Percentiles rank a stretch among this genome's conserved stretches.
These are phyloP conservation scores for Syncephalastrum monosporum DNA, from an alignment of 371 early-diverging fungal species.

Conservation along the genomic window DNA sequence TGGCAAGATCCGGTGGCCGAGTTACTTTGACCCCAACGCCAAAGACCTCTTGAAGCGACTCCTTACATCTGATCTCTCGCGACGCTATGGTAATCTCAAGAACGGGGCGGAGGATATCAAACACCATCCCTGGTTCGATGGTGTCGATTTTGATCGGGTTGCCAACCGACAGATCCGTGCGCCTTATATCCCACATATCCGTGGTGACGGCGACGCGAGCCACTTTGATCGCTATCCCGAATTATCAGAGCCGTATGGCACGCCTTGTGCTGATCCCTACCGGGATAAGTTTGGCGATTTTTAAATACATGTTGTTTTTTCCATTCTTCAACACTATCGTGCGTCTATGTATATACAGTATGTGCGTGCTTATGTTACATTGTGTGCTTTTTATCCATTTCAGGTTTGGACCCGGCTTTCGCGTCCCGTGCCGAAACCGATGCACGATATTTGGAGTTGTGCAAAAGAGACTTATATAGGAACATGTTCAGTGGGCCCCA, in stretches of 20 bases:
- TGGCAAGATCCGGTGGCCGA: slow-evolving; percentile 85
- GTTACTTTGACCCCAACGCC: slow-evolving; percentile 88
- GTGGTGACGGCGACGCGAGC: slow-evolving; percentile 90
- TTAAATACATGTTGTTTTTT: slow-evolving; percentile 12
- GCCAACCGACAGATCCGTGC: slow-evolving; percentile 76
- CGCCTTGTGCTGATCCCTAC: slow-evolving; percentile 33
- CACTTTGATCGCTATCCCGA: slow-evolving; percentile 95
- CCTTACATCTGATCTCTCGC: slow-evolving; percentile 82
- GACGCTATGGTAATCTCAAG: slow-evolving; percentile 90
- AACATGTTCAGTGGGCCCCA: too few relatives aligned
- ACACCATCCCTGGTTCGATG: slow-evolving; percentile 94
- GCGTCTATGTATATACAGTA: neutral
- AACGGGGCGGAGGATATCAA: slow-evolving; percentile 92
- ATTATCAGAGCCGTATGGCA: slow-evolving; percentile 68
- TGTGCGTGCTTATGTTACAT: neutral
- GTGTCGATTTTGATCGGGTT: slow-evolving; percentile 89
- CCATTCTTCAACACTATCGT: too few relatives aligned
- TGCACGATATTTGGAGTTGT: neutral
- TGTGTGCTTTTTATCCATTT: slow-evolving; percentile 2
- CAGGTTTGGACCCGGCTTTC: too few relatives aligned
- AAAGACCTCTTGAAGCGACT: slow-evolving; percentile 91
- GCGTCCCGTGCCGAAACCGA: too few relatives aligned
- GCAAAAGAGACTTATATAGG: neutral
- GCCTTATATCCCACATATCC: slow-evolving; percentile 87
- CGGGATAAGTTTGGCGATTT: slow-evolving; percentile 36